Evolutionary conservation across 2,329 filamentous ascomycete genomes (phyloP).

Genomic region (Aspergillus bombycis): DNA sequence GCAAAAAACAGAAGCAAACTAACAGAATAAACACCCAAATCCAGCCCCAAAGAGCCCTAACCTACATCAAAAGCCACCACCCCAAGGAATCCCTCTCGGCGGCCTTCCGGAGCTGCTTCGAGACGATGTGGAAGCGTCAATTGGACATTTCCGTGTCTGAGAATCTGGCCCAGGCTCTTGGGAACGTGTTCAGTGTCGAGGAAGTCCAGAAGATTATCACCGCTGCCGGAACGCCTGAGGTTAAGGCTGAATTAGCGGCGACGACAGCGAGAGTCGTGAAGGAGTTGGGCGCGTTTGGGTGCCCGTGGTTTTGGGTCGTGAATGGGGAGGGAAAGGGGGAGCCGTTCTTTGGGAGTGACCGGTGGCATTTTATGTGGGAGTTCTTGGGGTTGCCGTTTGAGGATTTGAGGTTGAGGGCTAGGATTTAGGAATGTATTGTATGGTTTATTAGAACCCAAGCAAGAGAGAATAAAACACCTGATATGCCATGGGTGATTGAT

Average conservation of each 20-base stretch:
- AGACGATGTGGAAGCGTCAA: conserved; percentile 65
- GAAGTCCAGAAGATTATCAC: conserved; percentile 61
- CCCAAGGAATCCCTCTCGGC: conserved; percentile 54
- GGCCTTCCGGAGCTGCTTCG: conserved; percentile 59
- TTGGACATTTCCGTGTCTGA: conserved; percentile 63
- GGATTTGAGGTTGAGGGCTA: conserved; percentile 29
- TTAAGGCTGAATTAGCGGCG: conserved; percentile 58
- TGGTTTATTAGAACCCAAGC: too few relatives aligned
- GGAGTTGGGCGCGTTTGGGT: conserved; percentile 71
- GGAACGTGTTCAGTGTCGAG: conserved; percentile 39
- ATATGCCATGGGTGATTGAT: background rate
- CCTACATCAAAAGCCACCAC: conserved; percentile 66
- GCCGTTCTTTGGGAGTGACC: conserved; percentile 79
- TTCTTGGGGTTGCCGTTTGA: conserved; percentile 59
- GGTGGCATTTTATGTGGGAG: conserved; percentile 64
- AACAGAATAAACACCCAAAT: conserved; percentile 19
- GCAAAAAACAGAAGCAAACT: background rate
- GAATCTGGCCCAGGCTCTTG: conserved; percentile 44
- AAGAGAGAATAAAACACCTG: too few relatives aligned
- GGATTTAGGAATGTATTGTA: conserved; percentile 2
- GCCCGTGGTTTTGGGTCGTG: conserved; percentile 73
- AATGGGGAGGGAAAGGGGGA: conserved; percentile 58
- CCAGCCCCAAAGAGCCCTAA: conserved; percentile 67
- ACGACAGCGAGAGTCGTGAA: conserved; percentile 63
- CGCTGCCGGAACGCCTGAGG: conserved; percentile 53